Conservation (phyloP, 116 monocot genomes). For the Thalassia testudinum region DNA sequence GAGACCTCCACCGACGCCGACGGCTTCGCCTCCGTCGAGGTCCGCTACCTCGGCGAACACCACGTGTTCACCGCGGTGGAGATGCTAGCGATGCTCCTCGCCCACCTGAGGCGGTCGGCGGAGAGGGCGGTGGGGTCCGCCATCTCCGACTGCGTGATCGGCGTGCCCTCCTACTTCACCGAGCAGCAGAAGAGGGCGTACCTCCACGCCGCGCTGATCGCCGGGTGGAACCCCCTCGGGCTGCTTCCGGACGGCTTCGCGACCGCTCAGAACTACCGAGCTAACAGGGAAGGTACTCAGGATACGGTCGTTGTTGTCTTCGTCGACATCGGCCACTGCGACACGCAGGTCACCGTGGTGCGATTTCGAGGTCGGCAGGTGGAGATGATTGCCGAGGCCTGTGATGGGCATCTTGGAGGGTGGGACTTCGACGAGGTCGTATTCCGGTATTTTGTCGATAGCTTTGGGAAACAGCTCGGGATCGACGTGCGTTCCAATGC, state of each 20-base stretch:
- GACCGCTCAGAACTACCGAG: conserved; percentile 66
- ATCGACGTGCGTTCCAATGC: conserved; percentile 44
- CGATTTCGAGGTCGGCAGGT: conserved; percentile 28
- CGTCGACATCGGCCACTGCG: conserved; percentile 75
- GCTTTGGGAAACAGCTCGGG: too few relatives aligned
- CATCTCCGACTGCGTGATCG: conserved; percentile 58
- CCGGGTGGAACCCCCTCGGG: conserved; percentile 53
- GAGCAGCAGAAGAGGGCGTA: conserved; percentile 45
- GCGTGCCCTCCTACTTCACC: conserved; percentile 67
- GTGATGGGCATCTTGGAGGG: conserved; percentile 54
- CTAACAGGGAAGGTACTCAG: conserved; percentile 33
- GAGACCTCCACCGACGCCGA: conserved; percentile 17
- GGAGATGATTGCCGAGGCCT: conserved; percentile 55
- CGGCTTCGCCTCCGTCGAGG: conserved; percentile 18
- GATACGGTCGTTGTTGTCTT: conserved; percentile 39
- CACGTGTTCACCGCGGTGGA: conserved; percentile 44
- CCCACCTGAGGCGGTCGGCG: conserved; percentile 47
- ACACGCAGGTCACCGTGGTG: conserved; percentile 66
- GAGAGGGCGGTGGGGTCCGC: conserved; percentile 29
- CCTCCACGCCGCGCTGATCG: conserved; percentile 67
- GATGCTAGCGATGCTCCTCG: conserved; percentile 68
- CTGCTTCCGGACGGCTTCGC: conserved; percentile 67
- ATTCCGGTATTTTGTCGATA: conserved; percentile 52
- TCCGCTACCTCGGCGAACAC: conserved; percentile 19
- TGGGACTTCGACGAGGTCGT: conserved; percentile 81